phyloP scores from a whole-genome alignment of 2,329 filamentous ascomycete genomes.

The Sordariomycetes sp. region DNA sequence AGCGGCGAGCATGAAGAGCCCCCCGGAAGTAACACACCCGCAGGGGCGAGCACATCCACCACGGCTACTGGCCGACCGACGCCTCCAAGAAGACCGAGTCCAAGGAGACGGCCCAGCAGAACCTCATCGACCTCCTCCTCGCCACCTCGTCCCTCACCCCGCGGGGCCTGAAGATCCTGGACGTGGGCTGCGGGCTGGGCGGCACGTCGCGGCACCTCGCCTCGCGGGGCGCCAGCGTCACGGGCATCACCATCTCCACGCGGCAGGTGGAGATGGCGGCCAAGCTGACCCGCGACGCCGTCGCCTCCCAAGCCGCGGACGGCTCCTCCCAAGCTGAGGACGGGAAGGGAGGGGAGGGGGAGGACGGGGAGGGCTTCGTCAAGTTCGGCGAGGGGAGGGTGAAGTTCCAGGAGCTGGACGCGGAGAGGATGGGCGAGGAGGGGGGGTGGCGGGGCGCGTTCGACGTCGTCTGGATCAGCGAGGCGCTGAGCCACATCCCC shows the following conservation, averaged over 20 bases:
- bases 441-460: constrained; percentile 22
- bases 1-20: too few species aligned
- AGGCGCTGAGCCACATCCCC: constrained; percentile 49
- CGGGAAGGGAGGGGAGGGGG: background rate
- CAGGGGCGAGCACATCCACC: constrained; percentile 54
- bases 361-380: constrained; percentile 19
- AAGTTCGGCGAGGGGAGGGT: constrained; percentile 33
- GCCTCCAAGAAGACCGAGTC: constrained; percentile 33
- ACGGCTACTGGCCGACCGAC: constrained; percentile 45
- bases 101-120: constrained; percentile 47
- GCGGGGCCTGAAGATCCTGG: constrained; percentile 29
- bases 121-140: constrained; percentile 44
- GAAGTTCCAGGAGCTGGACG: constrained; percentile 47
- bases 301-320: too few species aligned
- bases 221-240: constrained; percentile 38
- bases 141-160: constrained; percentile 17
- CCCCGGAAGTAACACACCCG: background rate
- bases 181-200: constrained; percentile 51
- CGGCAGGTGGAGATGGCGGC: constrained; percentile 48
- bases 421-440: constrained; percentile 45
- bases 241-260: constrained; percentile 49
- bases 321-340: background rate
- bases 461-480: constrained; percentile 51
- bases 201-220: constrained; percentile 48
- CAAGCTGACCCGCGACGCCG: constrained; percentile 26